phyloP scores from a whole-genome alignment of 768 basidiomycete species.

The Lactifluus subvellereus region DNA sequence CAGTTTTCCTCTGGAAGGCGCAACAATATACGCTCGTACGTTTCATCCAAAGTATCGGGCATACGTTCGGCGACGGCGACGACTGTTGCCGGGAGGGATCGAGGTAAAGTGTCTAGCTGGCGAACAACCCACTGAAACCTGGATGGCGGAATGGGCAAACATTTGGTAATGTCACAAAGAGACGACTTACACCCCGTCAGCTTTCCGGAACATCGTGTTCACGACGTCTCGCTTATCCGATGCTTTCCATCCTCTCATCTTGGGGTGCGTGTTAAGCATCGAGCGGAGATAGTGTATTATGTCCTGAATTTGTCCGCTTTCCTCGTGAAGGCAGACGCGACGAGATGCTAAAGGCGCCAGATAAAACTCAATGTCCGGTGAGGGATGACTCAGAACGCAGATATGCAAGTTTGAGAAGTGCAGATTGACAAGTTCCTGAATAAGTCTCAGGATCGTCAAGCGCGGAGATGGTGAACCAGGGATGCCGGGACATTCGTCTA shows the following conservation, averaged over 20 bases:
- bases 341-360: slow-evolving; percentile 3
- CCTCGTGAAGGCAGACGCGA: slow-evolving; percentile 11
- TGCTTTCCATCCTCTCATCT: slow-evolving; percentile 13
- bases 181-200: slow-evolving; percentile 13
- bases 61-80: background rate
- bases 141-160: background rate
- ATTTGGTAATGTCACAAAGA: background rate
- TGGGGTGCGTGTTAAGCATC: slow-evolving; percentile 10
- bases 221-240: background rate
- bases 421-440: background rate
- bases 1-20: slow-evolving; percentile 15
- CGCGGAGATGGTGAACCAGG: slow-evolving; percentile 7
- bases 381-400: slow-evolving; percentile 5
- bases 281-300: slow-evolving; percentile 11
- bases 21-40: slow-evolving; percentile 4
- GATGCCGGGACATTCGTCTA: slow-evolving; percentile 9
- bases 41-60: slow-evolving; percentile 6
- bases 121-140: slow-evolving; percentile 7
- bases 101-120: slow-evolving; percentile 3
- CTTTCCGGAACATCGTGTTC: slow-evolving; percentile 9
- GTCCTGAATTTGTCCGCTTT: slow-evolving; percentile 12
- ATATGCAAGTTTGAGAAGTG: background rate
- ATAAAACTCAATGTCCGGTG: slow-evolving; percentile 2
- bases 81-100: slow-evolving; percentile 8
- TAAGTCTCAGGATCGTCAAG: background rate